Evolutionary conservation across 2,329 filamentous ascomycete species (phyloP).

Genomic region (Microsporum canis): DNA sequence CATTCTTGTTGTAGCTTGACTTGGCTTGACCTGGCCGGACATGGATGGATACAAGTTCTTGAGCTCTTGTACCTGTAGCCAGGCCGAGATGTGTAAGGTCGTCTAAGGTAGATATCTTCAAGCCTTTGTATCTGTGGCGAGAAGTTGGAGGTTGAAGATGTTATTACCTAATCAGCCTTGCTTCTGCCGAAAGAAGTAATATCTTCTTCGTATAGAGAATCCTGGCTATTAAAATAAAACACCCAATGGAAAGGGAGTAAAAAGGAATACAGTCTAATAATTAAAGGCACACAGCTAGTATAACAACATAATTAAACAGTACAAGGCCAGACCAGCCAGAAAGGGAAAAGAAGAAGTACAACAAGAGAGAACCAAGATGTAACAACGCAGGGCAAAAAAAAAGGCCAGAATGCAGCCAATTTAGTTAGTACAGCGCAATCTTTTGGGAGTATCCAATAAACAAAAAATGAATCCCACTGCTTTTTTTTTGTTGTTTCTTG

Average conservation of each 20-base stretch:
- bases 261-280: neutral
- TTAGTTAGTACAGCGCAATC: neutral
- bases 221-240: neutral
- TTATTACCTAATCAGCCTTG: too few species aligned
- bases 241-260: neutral
- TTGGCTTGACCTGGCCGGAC: neutral
- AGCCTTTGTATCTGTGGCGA: neutral
- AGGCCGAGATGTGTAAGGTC: neutral
- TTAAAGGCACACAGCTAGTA: neutral
- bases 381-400: too few species aligned
- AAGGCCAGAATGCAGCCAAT: neutral
- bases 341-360: neutral
- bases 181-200: too few species aligned
- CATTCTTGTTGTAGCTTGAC: neutral
- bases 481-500: neutral
- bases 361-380: neutral
- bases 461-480: neutral
- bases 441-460: neutral
- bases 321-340: neutral
- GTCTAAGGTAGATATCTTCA: neutral
- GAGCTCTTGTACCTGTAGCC: neutral
- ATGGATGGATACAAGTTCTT: neutral
- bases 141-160: too few species aligned
- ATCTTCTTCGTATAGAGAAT: neutral
- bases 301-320: neutral